Percentiles rank a stretch among this genome's conserved stretches.
phyloP scores from a whole-genome alignment of 164 flowering plant species.

The Warburgia ugandensis region DNA sequence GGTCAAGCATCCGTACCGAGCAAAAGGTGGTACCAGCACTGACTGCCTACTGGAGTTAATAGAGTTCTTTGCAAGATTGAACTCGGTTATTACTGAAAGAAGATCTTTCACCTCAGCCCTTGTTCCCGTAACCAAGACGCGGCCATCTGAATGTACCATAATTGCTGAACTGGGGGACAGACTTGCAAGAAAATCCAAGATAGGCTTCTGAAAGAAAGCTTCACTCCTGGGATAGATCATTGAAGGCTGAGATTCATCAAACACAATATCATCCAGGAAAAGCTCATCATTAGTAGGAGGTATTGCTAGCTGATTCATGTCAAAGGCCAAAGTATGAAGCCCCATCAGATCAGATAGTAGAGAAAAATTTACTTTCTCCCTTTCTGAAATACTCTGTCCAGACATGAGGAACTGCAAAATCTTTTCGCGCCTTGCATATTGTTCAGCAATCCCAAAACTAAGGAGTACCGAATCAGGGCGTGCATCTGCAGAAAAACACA shows the following conservation, averaged over 20 bases:
- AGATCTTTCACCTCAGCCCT: conserved; percentile 39
- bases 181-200: conserved; percentile 39
- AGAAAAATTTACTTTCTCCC: conserved; percentile 30
- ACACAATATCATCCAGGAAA: conserved; percentile 11
- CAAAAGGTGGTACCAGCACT: too few species aligned
- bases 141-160: conserved; percentile 34
- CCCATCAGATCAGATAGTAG: conserved; percentile 41
- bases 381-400: conserved; percentile 32
- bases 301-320: conserved; percentile 17
- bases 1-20: too few species aligned
- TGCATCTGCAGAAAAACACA: too few species aligned
- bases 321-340: conserved; percentile 20
- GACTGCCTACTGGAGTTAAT: too few species aligned
- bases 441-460: conserved; percentile 50
- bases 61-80: too few species aligned
- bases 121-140: conserved; percentile 29
- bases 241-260: conserved; percentile 21
- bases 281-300: conserved; percentile 13
- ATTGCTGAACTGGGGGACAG: conserved; percentile 28
- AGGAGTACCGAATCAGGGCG: conserved; percentile 28
- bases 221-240: conserved; percentile 33
- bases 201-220: conserved; percentile 24
- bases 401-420: conserved; percentile 43
- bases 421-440: conserved; percentile 41
- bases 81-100: too few species aligned